Base-by-base conservation (phyloP, 1,139 yeast species). In the Saccharomycopsis hybrid region DNA sequence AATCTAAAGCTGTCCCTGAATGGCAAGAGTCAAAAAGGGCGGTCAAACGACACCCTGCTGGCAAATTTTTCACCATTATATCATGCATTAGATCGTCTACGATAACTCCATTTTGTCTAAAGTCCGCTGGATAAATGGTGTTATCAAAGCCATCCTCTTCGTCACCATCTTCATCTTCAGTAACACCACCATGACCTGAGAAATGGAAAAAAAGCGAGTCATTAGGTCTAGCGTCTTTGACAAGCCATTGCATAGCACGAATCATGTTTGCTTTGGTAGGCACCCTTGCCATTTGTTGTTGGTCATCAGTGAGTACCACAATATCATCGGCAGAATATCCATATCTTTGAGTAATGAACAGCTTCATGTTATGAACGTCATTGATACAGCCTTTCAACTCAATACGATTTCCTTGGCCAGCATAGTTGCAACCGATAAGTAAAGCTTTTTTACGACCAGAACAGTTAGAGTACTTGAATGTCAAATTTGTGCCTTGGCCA, bases 1-100 rank as follows among this genome's bases (percentile, higher is more conserved):
- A 69, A 63, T 85, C 94, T 59, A 85, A 68, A 2, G 81, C 88
- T 2, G 92, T 80, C 31, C 94, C 94, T 3, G 89, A 81, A 62
- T 85, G 94, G 62, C 94, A 85, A 32, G 86, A 80, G 65, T 85
- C 94, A 60, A 76, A 85, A 57, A 85, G 70, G 1, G 87, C 88
- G 1, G 92, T 85, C 56, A 85, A 71, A 49, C 87, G 71, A 56
- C 85, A 82, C 8, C 94, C 94, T 1, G 80, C 74, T 32, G 82
- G 84, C 56, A 85, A 71, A 1, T 82, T 76, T 55, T 71, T 72
- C 29, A 85, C 92, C 78, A 85, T 71, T 46, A 80, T 73, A 51
- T 72, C 80, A 39, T 51, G 54, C 76, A 85, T 76, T 32, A 74
- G 72, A 63, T 85, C 94, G 62, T 85, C 94, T 8, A 79, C 74